Percentiles rank a stretch among this genome's conserved stretches.
Evolutionary conservation across 148 eudicot genomes (phyloP).

Genomic region (Camellia granthamiana): DNA sequence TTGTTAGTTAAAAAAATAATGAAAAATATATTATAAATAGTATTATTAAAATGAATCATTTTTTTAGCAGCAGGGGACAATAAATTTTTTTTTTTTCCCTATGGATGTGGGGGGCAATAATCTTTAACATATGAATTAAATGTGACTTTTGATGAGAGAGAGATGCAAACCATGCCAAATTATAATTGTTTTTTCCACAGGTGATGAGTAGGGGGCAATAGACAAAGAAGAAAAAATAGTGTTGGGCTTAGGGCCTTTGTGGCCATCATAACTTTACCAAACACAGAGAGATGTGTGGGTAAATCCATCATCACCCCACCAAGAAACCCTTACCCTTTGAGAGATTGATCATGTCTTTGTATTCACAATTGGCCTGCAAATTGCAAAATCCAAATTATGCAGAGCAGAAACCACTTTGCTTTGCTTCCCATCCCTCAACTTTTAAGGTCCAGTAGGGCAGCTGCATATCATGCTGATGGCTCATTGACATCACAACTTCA

Average conservation of each 20-base stretch:
- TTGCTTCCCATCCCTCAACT: neutral
- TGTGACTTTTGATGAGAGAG: neutral
- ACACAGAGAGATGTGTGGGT: slow-evolving; percentile 18
- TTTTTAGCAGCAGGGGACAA: no score
- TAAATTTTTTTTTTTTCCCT: no score
- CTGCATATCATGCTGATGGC: slow-evolving; percentile 33
- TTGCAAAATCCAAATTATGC: neutral
- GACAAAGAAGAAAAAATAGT: slow-evolving; percentile 16
- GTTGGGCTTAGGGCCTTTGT: slow-evolving; percentile 6
- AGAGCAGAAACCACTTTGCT: slow-evolving; percentile 10
- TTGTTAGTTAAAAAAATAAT: no score
- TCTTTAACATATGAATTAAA: no score
- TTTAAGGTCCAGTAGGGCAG: neutral
- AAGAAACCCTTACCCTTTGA: neutral
- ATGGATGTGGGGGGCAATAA: no score
- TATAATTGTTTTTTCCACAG: slow-evolving; percentile 5
- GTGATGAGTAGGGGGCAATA: slow-evolving; percentile 14
- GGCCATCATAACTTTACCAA: slow-evolving; percentile 32
- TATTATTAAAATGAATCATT: no score
- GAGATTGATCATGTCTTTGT: slow-evolving; percentile 6
- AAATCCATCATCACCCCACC: slow-evolving; percentile 24
- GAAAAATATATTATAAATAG: no score
- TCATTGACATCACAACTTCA: slow-evolving; percentile 27
- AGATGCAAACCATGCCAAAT: neutral
- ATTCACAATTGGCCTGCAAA: slow-evolving; percentile 18